Conservation (phyloP, 768 basidiomycete genomes). For the Neoboletus brunneissimus region DNA sequence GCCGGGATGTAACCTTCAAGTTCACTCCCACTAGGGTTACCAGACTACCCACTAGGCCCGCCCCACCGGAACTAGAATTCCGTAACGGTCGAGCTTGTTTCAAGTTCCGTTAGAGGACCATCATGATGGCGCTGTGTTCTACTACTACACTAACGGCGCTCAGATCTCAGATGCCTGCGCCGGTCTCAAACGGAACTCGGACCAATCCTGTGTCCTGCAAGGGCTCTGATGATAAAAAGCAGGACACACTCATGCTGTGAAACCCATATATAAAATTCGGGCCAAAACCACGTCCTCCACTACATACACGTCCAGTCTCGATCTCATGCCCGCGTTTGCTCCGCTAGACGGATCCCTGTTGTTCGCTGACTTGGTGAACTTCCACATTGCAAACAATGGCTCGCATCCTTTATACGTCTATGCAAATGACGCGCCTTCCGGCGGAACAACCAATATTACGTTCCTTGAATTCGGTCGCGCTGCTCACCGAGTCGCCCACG, state of each 20-base stretch:
- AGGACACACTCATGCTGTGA: background rate
- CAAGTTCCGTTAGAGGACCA: background rate
- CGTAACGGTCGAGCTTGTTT: background rate
- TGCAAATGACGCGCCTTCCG: conserved; percentile 6
- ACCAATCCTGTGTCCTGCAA: background rate
- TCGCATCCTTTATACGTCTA: conserved; percentile 16
- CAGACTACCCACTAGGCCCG: background rate
- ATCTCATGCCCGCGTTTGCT: conserved; percentile 2
- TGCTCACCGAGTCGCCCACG: conserved; percentile 30
- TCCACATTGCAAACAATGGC: conserved; percentile 20
- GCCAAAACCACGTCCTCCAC: background rate
- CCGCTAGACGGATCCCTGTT: conserved; percentile 20
- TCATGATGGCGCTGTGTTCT: background rate
- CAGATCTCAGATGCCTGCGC: background rate
- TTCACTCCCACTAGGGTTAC: background rate
- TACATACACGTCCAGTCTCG: background rate
- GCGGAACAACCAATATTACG: conserved; percentile 12
- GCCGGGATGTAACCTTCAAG: too few relatives aligned
- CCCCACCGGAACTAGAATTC: background rate
- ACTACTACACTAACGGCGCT: background rate
- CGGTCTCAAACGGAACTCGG: background rate
- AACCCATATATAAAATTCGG: background rate
- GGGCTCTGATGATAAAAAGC: background rate
- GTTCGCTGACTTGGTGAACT: conserved; percentile 23
- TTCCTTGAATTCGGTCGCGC: conserved; percentile 31